Percentiles rank a stretch among this genome's conserved stretches.
Conservation (phyloP, 495 filamentous ascomycete genomes). For the Paragyromitra xinjiangensis region DNA sequence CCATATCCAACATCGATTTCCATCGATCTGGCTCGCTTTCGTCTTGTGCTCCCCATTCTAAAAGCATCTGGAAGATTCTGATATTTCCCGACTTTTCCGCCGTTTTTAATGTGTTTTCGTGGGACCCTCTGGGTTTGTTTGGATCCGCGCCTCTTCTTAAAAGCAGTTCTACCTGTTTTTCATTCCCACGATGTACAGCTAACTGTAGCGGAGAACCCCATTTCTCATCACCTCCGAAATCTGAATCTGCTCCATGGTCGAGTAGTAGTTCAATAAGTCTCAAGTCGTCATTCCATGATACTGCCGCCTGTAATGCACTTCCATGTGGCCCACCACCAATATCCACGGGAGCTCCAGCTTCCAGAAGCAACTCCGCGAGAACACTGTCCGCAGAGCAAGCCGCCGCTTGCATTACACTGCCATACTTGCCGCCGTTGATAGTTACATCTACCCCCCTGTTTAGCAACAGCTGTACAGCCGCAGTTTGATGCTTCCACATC, state of each 20-base stretch:
- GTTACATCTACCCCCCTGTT: background rate
- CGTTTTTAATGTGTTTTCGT: background rate
- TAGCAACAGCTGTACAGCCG: background rate
- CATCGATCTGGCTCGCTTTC: slow-evolving; percentile 20
- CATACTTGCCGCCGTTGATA: slow-evolving; percentile 15
- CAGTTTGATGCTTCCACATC: background rate
- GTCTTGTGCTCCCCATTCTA: slow-evolving; percentile 12
- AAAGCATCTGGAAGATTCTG: slow-evolving; percentile 18
- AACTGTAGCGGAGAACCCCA: background rate
- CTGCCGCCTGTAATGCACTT: slow-evolving; percentile 27
- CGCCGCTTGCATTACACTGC: slow-evolving; percentile 19
- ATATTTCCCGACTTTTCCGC: background rate
- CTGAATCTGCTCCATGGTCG: slow-evolving; percentile 17
- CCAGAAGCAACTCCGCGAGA: background rate
- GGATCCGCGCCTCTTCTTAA: slow-evolving; percentile 14
- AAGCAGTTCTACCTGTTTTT: slow-evolving; percentile 15
- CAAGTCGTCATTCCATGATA: background rate
- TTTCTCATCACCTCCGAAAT: slow-evolving; percentile 10
- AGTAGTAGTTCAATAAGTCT: slow-evolving; percentile 21
- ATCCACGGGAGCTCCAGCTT: slow-evolving; percentile 9
- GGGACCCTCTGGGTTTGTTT: background rate
- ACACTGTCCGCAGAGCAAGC: slow-evolving; percentile 6
- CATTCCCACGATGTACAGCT: slow-evolving; percentile 5
- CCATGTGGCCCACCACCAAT: slow-evolving; percentile 16
- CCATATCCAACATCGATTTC: background rate